Conservation (phyloP, 2,329 filamentous ascomycete species). For the Clarireedia monteithiana region DNA sequence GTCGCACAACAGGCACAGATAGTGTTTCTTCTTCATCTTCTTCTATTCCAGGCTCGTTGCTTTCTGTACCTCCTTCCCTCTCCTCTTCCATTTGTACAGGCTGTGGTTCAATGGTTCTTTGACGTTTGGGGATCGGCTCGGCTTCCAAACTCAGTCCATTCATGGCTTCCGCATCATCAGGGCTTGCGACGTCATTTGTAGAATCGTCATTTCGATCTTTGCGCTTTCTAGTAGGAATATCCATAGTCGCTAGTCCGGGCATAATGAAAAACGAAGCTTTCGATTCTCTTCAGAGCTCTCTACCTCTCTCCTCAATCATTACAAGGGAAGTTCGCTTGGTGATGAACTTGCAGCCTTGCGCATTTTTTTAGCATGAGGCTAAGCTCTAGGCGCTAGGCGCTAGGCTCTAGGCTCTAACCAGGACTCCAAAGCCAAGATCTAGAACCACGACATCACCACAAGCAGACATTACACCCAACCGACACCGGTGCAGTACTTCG, state of each 20-base stretch:
- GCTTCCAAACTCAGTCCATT: not conserved
- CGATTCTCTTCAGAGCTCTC: not conserved
- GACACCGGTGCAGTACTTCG: too few species aligned
- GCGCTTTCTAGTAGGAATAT: constrained; percentile 1
- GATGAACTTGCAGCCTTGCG: constrained; percentile 6
- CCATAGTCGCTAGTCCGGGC: not conserved
- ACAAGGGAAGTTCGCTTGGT: constrained; percentile 9
- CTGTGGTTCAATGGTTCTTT: constrained; percentile 2
- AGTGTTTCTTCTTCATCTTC: constrained; percentile 29
- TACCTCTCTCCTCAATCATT: not conserved
- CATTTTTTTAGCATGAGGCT: not conserved
- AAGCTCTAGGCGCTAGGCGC: not conserved
- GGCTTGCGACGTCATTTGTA: not conserved
- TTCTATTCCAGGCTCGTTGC: constrained; percentile 22
- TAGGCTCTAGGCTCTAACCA: too few species aligned
- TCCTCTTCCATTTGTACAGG: constrained; percentile 16
- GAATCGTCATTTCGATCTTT: constrained; percentile 4
- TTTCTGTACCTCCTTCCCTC: constrained; percentile 18
- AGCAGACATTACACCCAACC: too few species aligned
- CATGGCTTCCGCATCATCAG: not conserved
- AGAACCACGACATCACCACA: too few species aligned
- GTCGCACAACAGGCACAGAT: constrained; percentile 44
- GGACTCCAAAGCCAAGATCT: not conserved
- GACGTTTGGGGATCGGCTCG: constrained; percentile 6
- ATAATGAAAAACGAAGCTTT: not conserved